These are phyloP conservation scores for Geosiphon pyriformis DNA, from an alignment of 192 early-diverging fungal species.

Conservation along the genomic window DNA sequence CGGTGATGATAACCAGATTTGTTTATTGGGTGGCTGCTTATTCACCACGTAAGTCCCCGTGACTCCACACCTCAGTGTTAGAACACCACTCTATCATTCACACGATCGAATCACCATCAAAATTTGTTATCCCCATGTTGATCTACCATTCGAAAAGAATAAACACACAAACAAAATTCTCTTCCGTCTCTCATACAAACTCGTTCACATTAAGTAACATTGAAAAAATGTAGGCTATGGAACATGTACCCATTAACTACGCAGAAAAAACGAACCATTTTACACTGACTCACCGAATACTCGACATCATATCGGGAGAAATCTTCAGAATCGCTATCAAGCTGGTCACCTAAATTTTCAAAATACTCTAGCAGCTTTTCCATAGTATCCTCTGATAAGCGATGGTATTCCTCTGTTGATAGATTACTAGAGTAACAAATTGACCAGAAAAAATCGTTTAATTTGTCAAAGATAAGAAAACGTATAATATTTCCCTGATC, in stretches of 20 bases:
- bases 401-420: conserved; percentile 53
- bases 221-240: neutral
- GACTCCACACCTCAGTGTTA: conserved; percentile 76
- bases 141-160: too few relatives aligned
- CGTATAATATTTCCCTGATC: too few relatives aligned
- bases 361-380: conserved; percentile 65
- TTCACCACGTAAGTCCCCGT: conserved; percentile 92
- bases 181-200: too few relatives aligned
- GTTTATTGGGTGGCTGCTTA: conserved; percentile 97
- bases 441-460: too few relatives aligned
- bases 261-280: conserved; percentile 35
- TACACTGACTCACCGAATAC: conserved; percentile 61
- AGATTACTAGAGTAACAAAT: too few relatives aligned
- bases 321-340: conserved; percentile 50
- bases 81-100: conserved; percentile 60
- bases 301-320: conserved; percentile 85
- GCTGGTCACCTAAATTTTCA: conserved; percentile 71
- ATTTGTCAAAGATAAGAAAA: too few relatives aligned
- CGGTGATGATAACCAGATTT: conserved; percentile 97
- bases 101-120: neutral
- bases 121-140: neutral
- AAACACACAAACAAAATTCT: too few relatives aligned
- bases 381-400: conserved; percentile 53
- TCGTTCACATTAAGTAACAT: neutral
- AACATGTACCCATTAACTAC: neutral